Conservation (phyloP, 305 asterid genomes). For the Fraxinus xanthoxyloides region DNA sequence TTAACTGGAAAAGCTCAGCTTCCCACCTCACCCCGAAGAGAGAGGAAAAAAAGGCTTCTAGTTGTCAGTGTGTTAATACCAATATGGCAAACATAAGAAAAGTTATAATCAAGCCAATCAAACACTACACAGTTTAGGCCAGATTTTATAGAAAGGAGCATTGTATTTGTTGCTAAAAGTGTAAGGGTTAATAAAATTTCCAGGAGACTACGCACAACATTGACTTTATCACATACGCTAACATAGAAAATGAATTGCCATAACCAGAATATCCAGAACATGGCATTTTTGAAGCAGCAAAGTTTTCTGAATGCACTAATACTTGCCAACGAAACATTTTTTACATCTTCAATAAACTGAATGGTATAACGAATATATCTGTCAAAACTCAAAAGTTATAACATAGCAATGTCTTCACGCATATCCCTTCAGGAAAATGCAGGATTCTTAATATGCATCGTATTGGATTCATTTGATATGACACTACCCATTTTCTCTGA, state of each 20-base stretch:
- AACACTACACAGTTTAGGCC: neutral
- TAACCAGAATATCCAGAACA: neutral
- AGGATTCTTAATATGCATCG: slow-evolving; percentile 5
- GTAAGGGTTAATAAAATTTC: neutral
- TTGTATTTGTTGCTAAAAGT: neutral
- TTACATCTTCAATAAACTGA: slow-evolving; percentile 12
- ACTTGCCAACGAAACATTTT: neutral
- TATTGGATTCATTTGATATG: neutral
- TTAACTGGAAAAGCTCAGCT: neutral
- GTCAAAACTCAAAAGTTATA: neutral
- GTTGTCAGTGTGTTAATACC: neutral
- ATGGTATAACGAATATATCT: neutral
- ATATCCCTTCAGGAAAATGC: neutral
- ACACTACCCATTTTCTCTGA: neutral
- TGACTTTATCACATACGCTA: neutral
- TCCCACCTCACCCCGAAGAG: neutral
- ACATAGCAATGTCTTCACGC: neutral
- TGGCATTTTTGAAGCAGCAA: neutral
- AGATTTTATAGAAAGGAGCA: neutral
- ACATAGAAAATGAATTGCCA: neutral
- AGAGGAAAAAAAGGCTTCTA: neutral
- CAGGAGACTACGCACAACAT: neutral
- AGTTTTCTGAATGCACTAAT: neutral
- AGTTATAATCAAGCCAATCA: neutral
- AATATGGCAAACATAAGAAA: neutral